Evolutionary conservation across 768 basidiomycete genomes (phyloP), one percentile per base, ranked within the genome.

Genomic region (Macrolepiota dolichaula): DNA sequence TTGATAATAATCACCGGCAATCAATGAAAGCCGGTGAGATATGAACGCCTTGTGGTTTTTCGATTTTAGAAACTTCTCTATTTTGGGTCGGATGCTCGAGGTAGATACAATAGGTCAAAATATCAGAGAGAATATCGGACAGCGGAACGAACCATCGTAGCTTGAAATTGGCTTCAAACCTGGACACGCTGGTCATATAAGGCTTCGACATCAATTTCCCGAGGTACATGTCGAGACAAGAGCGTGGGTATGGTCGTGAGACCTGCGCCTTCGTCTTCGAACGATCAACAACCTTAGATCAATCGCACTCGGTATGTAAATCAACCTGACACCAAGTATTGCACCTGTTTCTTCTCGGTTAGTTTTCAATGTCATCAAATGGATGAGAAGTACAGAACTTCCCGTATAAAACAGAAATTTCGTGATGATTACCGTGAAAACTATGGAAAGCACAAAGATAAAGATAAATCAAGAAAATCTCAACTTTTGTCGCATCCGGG

Each of bases 61-160:
- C 15, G 10, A n/a, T 44, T n/a, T 44, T 19, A n/a, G 15, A 42
- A n/a, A 42, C n/a, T 17, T 17, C 13, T 51, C 27, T 51, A 19
- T 55, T 37, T 55, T 19, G 32, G 22, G n/a, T 49, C 13, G 9
- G 12, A 47, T 25, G 12, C 40, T 55, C 54, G 27, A 19, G 13
- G 27, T 54, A n/a, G n/a, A 7, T 40, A 22, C 35, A 55, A 22
- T 44, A 17, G 3, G 25, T 25, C 40, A 37, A 38, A 2, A 10
- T 15, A 17, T 42, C 11, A 53, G 25, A 56, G 53, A 47, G 63
- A 52, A 73, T 81, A 73, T 81, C 68, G 73, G 86, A 85, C 86
- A 88, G 76, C 85, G 78, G 86, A 88, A 88, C 86, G 86, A 88
- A 77, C 86, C 82, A 69, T 61, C 74, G 69, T 77, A 71, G 70